phyloP scores from a whole-genome alignment of 106 monocot species.

The Dendrobium huoshanense region DNA sequence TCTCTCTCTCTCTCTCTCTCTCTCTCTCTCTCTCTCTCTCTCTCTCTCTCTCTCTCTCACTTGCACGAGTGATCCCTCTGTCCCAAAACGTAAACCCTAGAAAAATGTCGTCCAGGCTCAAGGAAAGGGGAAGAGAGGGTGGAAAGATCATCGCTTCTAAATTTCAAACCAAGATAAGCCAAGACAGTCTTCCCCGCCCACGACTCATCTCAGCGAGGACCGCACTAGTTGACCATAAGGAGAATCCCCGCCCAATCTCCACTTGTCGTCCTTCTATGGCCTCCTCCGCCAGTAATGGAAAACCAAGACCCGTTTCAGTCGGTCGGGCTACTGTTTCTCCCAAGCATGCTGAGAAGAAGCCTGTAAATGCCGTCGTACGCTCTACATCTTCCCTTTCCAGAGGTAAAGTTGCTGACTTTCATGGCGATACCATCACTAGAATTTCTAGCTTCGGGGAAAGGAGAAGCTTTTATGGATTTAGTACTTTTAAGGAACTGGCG shows the following conservation, averaged over 20 bases:
- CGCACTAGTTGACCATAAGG: conserved; percentile 9
- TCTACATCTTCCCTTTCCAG: conserved; percentile 65
- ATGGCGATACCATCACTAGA: conserved; percentile 20
- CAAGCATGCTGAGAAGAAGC: conserved; percentile 20
- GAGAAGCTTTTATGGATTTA: conserved; percentile 13
- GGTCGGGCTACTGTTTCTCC: conserved; percentile 19
- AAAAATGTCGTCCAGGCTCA: conserved; percentile 45
- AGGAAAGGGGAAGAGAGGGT: conserved; percentile 69
- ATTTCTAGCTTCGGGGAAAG: conserved; percentile 14
- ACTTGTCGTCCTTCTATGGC: neutral
- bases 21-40: too few relatives aligned
- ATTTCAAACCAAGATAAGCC: conserved; percentile 16
- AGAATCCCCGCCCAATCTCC: conserved; percentile 14
- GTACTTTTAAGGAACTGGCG: neutral
- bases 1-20: too few relatives aligned
- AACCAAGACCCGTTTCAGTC: conserved; percentile 22
- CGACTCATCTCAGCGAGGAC: neutral
- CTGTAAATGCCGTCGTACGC: too few relatives aligned
- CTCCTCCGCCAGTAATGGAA: conserved; percentile 20
- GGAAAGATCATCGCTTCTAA: conserved; percentile 45
- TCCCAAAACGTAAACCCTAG: conserved; percentile 16
- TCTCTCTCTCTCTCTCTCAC: neutral
- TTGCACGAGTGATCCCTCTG: neutral
- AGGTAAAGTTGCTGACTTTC: neutral
- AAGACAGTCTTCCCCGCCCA: conserved; percentile 9